These are phyloP conservation scores for Daphne laureola DNA, from an alignment of 441 rosid species.

Conservation along the genomic window DNA sequence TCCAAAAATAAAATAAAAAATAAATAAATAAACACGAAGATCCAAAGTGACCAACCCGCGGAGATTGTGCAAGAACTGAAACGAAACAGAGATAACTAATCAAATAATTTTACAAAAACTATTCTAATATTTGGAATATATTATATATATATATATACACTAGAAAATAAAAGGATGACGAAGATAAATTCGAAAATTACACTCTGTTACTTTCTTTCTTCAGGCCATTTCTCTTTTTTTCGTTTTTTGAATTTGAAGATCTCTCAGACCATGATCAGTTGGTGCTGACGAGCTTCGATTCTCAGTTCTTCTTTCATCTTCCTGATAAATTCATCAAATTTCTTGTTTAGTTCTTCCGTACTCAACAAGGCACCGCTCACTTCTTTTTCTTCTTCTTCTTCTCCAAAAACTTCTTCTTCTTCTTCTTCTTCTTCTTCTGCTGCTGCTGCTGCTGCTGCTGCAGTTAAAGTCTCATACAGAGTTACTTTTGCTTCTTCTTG, in stretches of 20 bases:
- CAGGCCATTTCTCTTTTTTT: not conserved
- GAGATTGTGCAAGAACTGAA: no score
- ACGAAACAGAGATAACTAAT: no score
- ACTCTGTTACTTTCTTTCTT: not conserved
- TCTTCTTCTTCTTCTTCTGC: conserved; percentile 8
- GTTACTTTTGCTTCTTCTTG: not conserved
- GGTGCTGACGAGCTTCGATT: conserved; percentile 38
- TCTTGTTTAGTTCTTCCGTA: conserved; percentile 48
- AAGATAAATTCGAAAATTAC: not conserved
- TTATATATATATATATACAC: no score
- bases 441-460: conserved; percentile 16
- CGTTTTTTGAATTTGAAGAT: not conserved
- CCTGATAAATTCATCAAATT: conserved; percentile 57
- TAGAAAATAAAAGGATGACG: not conserved
- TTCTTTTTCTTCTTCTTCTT: conserved; percentile 10
- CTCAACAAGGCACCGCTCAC: conserved; percentile 19
- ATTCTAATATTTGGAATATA: no score
- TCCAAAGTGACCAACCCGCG: no score
- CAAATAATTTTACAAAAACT: no score
- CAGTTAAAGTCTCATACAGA: not conserved
- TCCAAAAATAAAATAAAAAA: no score
- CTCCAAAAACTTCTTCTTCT: not conserved
- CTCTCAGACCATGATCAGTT: conserved; percentile 35
- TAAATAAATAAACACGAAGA: no score
- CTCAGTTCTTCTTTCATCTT: conserved; percentile 56